Evolutionary conservation across 2,329 filamentous ascomycete species (phyloP).

Genomic region (Neophaeococcomyces mojaviensis): DNA sequence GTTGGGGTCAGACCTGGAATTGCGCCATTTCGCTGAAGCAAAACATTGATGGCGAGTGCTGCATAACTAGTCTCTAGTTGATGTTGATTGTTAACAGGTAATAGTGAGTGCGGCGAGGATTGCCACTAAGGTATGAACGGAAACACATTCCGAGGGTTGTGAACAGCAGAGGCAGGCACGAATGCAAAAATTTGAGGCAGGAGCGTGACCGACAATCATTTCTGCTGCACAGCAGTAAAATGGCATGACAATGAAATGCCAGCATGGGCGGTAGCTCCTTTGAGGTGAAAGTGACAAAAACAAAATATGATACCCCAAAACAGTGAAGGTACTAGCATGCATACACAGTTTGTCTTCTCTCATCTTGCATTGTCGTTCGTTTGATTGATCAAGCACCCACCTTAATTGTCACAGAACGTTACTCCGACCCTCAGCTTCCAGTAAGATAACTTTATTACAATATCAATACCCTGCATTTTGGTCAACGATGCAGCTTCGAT

Average conservation of each 20-base stretch:
- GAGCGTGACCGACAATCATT: not conserved
- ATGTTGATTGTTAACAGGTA: too few relatives aligned
- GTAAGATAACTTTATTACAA: not conserved
- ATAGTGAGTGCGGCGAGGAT: too few relatives aligned
- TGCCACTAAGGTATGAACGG: too few relatives aligned
- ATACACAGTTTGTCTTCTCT: not conserved
- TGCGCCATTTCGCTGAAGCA: not conserved
- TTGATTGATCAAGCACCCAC: not conserved
- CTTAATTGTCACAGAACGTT: not conserved
- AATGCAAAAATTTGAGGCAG: too few relatives aligned
- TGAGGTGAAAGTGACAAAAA: not conserved
- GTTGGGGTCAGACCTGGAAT: not conserved
- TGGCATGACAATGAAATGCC: too few relatives aligned
- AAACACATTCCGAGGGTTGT: too few relatives aligned
- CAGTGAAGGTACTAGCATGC: not conserved
- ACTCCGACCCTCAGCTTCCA: not conserved
- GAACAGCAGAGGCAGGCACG: too few relatives aligned
- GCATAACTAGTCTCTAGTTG: too few relatives aligned
- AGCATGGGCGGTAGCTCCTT: not conserved
- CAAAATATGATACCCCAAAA: not conserved
- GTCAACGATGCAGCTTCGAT: constrained; percentile 1
- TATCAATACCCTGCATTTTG: not conserved
- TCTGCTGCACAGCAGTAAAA: not conserved
- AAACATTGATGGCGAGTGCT: not conserved
- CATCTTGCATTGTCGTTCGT: constrained; percentile 1